Evolutionary conservation across 73 alveolate species (phyloP), one percentile per base, ranked within the genome.

Genomic region (Paramecium sonneborni): DNA sequence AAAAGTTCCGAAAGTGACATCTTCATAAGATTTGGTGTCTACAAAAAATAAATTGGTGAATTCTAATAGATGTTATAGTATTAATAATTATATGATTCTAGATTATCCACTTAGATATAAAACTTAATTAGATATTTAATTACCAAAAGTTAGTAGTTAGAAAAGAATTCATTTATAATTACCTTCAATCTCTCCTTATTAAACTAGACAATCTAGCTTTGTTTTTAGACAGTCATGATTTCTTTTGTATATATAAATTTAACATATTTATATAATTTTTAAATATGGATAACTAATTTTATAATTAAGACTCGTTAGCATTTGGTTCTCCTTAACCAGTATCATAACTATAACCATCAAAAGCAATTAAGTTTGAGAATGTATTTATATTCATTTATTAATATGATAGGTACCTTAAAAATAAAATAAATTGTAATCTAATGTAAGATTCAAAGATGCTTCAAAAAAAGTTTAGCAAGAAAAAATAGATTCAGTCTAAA

Each of bases 401-500:
- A 5, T 1, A 5, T 6, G 85, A n/a, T 52, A 52, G 68, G 68
- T 52, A 32, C 84, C 84, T 11, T 15, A 11, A 0, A 62, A 62
- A 62, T 32, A 26, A 62, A 62, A 26, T 62, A 62, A 62, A 62
- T 20, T 23, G 24, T 46, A 62, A 14, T 30, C 84, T 2, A 62
- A 62, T 62, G 84, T 72, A 5, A 72, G 14, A 37, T 37, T 34
- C 24, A 20, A 34, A 20, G 86, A 72, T 38, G 86, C 86, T 9
- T 72, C 55, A 15, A 38, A 72, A 72, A 35, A 72, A 1, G 86
- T 72, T 28, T 41, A 35, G 26, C 35, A 72, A 72, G 12, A 72
- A 34, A 72, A 72, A 37, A 72, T 72, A 28, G 86, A 72, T 9
- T 30, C 86, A 1, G 86, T 72, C 14, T 15, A 72, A 72, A 72